Percentiles rank a stretch among this genome's conserved stretches.
Conservation (phyloP, 78 protist species). For the Mantamonas sphyraenae region DNA sequence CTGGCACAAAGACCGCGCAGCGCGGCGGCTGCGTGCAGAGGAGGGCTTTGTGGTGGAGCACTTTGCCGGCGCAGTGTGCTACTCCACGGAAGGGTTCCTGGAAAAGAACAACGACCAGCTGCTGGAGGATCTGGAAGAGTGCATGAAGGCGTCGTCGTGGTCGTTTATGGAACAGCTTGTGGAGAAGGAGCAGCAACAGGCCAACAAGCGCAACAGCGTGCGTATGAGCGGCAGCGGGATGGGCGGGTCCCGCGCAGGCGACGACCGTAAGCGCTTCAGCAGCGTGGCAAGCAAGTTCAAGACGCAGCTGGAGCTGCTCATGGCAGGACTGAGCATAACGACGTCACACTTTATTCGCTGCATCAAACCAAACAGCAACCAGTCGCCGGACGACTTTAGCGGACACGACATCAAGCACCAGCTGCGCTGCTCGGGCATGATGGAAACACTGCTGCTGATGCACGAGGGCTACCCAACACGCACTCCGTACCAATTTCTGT, state of each 20-base stretch:
- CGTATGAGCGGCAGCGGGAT: neutral
- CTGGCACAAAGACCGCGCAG: neutral
- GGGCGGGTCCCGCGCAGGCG: neutral
- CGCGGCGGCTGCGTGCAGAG: constrained; percentile 10
- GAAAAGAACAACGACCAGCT: constrained; percentile 51
- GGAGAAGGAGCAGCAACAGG: neutral
- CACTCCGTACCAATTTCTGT: neutral
- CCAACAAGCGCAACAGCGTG: neutral
- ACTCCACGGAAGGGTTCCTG: constrained; percentile 27
- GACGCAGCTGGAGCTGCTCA: neutral
- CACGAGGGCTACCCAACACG: constrained; percentile 15
- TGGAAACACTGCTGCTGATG: neutral
- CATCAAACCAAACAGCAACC: constrained; percentile 55
- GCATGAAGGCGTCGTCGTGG: neutral
- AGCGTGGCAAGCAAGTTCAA: neutral
- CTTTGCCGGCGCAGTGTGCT: constrained; percentile 42
- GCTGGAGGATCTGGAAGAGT: constrained; percentile 15
- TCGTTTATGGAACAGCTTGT: neutral
- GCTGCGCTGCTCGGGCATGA: constrained; percentile 20
- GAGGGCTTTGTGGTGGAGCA: constrained; percentile 26
- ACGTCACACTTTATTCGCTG: constrained; percentile 46
- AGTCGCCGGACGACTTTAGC: constrained; percentile 10
- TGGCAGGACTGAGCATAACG: constrained; percentile 6
- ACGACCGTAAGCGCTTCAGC: neutral
- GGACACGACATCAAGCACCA: neutral